A percentile compares a stretch with the other conserved stretches of the same genome.
These are phyloP conservation scores for Coemansia sp. DNA, from an alignment of 192 early-diverging fungal species.

Conservation along the genomic window DNA sequence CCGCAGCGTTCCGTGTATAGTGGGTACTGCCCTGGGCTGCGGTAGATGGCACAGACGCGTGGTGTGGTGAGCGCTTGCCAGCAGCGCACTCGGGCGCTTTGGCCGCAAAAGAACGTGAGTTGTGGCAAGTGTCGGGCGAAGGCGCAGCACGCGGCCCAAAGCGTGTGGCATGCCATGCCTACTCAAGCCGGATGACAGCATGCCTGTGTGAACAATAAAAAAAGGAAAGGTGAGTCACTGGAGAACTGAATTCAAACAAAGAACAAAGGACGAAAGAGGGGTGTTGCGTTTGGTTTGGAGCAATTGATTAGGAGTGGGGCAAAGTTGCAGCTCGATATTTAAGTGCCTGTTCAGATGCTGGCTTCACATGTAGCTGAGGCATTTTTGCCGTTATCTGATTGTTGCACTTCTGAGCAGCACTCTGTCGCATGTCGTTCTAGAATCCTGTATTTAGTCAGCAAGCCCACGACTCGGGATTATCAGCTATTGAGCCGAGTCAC, in stretches of 20 bases:
- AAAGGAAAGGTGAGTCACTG: neutral
- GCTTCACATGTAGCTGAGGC: too few relatives aligned
- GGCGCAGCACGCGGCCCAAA: neutral
- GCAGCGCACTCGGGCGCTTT: neutral
- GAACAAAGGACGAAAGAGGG: neutral
- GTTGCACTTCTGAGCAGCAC: too few relatives aligned
- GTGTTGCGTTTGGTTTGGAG: too few relatives aligned
- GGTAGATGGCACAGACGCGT: neutral
- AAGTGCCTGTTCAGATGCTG: neutral
- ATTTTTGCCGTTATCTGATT: too few relatives aligned
- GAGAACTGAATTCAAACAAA: neutral
- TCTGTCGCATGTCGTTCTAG: too few relatives aligned
- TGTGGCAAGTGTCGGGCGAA: neutral
- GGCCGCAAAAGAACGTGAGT: neutral
- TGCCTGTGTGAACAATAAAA: neutral
- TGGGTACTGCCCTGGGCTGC: neutral
- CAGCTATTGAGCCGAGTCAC: neutral
- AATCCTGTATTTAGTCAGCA: too few relatives aligned
- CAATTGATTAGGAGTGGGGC: too few relatives aligned
- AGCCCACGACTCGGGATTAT: neutral
- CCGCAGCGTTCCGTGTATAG: neutral
- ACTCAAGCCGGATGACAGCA: slow-evolving; percentile 1
- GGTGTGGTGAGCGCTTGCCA: neutral
- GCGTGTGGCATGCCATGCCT: neutral
- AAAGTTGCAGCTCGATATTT: neutral